Conservation (phyloP, 1,139 yeast species). For the Sugiyamaella castrensis region DNA sequence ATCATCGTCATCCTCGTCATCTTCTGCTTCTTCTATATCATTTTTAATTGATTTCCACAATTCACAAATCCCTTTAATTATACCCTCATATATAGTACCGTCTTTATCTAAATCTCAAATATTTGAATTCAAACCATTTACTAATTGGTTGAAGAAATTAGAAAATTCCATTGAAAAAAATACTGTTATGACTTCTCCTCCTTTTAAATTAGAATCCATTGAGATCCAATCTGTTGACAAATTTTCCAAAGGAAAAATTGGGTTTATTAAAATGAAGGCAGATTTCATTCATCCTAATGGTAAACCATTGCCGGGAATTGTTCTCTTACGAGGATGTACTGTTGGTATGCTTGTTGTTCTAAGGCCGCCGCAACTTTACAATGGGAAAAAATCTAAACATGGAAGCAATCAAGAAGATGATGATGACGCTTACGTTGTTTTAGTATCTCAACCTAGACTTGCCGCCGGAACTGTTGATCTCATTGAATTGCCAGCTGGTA, state of each 20-base stretch:
- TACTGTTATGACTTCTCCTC: background rate
- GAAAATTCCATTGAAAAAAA: constrained; percentile 8
- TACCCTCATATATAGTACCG: constrained; percentile 14
- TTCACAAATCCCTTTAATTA: constrained; percentile 16
- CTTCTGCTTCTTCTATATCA: no score
- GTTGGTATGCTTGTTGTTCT: constrained; percentile 28
- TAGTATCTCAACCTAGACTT: constrained; percentile 29
- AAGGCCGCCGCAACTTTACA: background rate
- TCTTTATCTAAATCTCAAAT: constrained; percentile 13
- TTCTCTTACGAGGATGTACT: constrained; percentile 28
- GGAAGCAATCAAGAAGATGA: constrained; percentile 1
- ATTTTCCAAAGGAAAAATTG: constrained; percentile 23
- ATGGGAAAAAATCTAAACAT: constrained; percentile 2
- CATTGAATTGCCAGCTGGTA: constrained; percentile 31
- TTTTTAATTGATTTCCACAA: constrained; percentile 6
- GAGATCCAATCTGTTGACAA: constrained; percentile 27
- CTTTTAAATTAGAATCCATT: constrained; percentile 16
- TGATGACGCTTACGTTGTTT: constrained; percentile 15
- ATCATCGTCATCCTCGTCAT: no score
- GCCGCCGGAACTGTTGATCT: constrained; percentile 24
- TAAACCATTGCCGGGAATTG: constrained; percentile 27
- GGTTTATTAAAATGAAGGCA: constrained; percentile 28
- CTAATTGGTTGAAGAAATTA: constrained; percentile 20
- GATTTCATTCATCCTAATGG: constrained; percentile 25
- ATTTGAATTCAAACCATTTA: constrained; percentile 22